phyloP scores from a whole-genome alignment of 805 yeast species.

The Starmerella floris region DNA sequence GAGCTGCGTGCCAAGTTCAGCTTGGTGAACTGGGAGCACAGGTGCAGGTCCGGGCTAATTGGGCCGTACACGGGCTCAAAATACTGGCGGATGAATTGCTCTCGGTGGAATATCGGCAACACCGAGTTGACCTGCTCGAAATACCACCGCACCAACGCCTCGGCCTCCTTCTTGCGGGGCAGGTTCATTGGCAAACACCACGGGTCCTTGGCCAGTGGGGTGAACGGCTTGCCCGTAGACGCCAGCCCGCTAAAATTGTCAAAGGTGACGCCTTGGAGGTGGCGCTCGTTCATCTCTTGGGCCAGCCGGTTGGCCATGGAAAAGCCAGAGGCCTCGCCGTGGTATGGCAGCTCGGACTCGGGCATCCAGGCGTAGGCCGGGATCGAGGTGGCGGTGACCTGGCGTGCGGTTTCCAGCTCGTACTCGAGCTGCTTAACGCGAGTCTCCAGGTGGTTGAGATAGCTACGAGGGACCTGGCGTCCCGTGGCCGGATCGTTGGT shows the following conservation, averaged over 20 bases:
- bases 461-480: slow-evolving; percentile 62
- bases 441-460: slow-evolving; percentile 59
- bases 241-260: neutral
- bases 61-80: slow-evolving; percentile 74
- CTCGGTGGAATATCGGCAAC: slow-evolving; percentile 72
- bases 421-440: slow-evolving; percentile 44
- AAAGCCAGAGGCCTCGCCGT: slow-evolving; percentile 4
- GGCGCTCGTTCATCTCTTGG: neutral
- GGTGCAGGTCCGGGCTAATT: slow-evolving; percentile 37
- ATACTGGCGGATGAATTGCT: slow-evolving; percentile 49
- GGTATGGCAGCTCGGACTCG: slow-evolving; percentile 1
- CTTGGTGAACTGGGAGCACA: slow-evolving; percentile 29
- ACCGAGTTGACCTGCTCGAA: slow-evolving; percentile 76
- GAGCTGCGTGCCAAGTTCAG: slow-evolving; percentile 9
- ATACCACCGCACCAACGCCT: slow-evolving; percentile 46
- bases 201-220: neutral
- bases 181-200: slow-evolving; percentile 25
- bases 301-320: slow-evolving; percentile 2
- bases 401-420: slow-evolving; percentile 33
- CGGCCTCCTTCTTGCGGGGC: slow-evolving; percentile 61
- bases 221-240: neutral
- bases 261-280: neutral
- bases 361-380: slow-evolving; percentile 6
- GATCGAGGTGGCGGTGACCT: slow-evolving; percentile 17
- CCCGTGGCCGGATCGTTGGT: slow-evolving; percentile 84